Evolutionary conservation across 2,329 filamentous ascomycete species (phyloP).

Genomic region (Podosphaera aphanis): DNA sequence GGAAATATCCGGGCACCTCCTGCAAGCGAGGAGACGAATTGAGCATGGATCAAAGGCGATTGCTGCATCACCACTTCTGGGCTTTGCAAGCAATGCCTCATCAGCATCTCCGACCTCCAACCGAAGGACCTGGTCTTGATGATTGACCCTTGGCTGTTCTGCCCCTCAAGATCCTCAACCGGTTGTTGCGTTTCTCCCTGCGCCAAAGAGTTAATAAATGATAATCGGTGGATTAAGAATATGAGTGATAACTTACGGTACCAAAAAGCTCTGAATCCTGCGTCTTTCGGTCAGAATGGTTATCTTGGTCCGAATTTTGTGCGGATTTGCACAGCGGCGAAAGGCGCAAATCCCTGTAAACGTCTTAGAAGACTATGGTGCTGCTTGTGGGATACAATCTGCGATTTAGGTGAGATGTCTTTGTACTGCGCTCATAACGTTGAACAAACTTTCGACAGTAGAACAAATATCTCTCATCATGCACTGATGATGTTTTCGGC

Average conservation of each 20-base stretch:
- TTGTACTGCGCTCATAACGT: no score
- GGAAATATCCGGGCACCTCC: background rate
- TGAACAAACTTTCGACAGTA: no score
- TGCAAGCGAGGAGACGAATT: background rate
- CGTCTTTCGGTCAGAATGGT: conserved; percentile 84
- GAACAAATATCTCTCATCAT: no score
- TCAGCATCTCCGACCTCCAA: conserved; percentile 7
- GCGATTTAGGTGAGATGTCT: no score
- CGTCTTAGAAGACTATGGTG: background rate
- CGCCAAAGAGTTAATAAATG: conserved; percentile 3
- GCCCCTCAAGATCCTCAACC: conserved; percentile 44
- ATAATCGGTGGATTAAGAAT: background rate
- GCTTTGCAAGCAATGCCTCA: conserved; percentile 12
- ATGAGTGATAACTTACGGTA: conserved; percentile 45
- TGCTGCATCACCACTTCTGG: conserved; percentile 19
- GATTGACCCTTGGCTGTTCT: conserved; percentile 27
- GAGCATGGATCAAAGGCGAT: background rate
- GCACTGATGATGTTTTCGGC: no score
- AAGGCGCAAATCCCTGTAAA: conserved; percentile 33
- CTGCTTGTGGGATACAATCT: no score
- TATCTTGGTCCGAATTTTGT: conserved; percentile 98
- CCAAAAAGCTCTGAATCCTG: conserved; percentile 91
- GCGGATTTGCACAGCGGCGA: conserved; percentile 78
- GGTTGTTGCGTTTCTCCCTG: conserved; percentile 76
- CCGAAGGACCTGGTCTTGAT: conserved; percentile 15